These are phyloP conservation scores for Pythium periplocum DNA, from an alignment of 352 stramenopile species.

Conservation along the genomic window DNA sequence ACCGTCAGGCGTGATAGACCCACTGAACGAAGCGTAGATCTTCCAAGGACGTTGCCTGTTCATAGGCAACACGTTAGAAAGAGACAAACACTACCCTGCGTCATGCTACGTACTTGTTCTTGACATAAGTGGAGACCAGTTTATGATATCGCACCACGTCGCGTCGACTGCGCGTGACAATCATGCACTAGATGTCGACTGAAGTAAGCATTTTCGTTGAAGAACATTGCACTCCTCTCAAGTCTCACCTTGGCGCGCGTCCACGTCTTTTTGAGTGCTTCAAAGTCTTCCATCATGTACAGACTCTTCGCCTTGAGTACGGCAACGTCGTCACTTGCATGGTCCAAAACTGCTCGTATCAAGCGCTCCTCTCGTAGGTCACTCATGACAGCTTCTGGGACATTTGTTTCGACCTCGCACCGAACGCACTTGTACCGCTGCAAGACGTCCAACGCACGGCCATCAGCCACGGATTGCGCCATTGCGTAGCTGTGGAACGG, in stretches of 20 bases:
- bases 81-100: too few relatives aligned
- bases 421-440: slow-evolving; percentile 53
- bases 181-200: slow-evolving; percentile 48
- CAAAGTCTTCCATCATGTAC: slow-evolving; percentile 75
- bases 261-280: slow-evolving; percentile 16
- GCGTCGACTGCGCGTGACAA: slow-evolving; percentile 70
- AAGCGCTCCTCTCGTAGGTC: slow-evolving; percentile 19
- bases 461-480: slow-evolving; percentile 39
- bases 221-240: too few relatives aligned
- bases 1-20: slow-evolving; percentile 20
- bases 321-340: slow-evolving; percentile 50
- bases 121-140: slow-evolving; percentile 49
- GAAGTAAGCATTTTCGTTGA: too few relatives aligned
- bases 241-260: slow-evolving; percentile 26
- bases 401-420: slow-evolving; percentile 50
- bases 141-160: slow-evolving; percentile 77
- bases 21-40: slow-evolving; percentile 71
- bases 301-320: slow-evolving; percentile 65
- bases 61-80: too few relatives aligned
- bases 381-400: slow-evolving; percentile 33
- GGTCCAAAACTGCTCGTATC: slow-evolving; percentile 48
- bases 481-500: slow-evolving; percentile 81
- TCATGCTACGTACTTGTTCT: slow-evolving; percentile 30
- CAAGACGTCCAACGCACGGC: slow-evolving; percentile 60
- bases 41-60: slow-evolving; percentile 43